These are phyloP conservation scores for Fomitopsis pulvina DNA, from an alignment of 768 basidiomycete genomes.

Conservation along the genomic window DNA sequence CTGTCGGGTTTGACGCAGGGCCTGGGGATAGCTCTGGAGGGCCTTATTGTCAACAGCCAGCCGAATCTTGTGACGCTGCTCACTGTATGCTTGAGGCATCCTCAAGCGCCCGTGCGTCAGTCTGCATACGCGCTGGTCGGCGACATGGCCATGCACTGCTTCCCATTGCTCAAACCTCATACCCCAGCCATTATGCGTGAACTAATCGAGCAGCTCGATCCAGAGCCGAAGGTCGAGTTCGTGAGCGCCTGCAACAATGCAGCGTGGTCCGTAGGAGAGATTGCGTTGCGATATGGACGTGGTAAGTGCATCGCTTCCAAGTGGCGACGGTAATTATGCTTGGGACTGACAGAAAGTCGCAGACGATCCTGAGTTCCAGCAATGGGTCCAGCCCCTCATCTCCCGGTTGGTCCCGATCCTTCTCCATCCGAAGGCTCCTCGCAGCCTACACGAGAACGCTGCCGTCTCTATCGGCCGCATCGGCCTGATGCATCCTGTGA, in stretches of 20 bases:
- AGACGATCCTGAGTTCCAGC: conserved; percentile 85
- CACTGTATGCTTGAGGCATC: conserved; percentile 88
- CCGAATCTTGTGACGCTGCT: conserved; percentile 80
- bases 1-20: conserved; percentile 95
- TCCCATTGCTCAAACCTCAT: conserved; percentile 74
- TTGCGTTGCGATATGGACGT: conserved; percentile 85
- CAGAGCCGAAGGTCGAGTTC: conserved; percentile 89
- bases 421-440: conserved; percentile 85
- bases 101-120: conserved; percentile 91
- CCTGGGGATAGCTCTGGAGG: conserved; percentile 70
- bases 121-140: conserved; percentile 98
- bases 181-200: conserved; percentile 88
- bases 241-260: conserved; percentile 98
- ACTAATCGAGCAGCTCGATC: conserved; percentile 83
- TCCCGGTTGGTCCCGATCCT: conserved; percentile 89
- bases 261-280: conserved; percentile 99
- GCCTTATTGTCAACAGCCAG: conserved; percentile 59
- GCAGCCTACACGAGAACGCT: conserved; percentile 94
- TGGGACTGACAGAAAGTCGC: conserved; percentile 5
- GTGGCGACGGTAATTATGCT: not conserved
- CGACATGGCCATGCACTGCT: conserved; percentile 96
- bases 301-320: conserved; percentile 42
- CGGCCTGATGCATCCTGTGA: conserved; percentile 83
- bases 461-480: conserved; percentile 97
- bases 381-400: conserved; percentile 86